Base-by-base conservation (phyloP, 169 alveolate species). In the Ichthyophthirius multifiliis region DNA sequence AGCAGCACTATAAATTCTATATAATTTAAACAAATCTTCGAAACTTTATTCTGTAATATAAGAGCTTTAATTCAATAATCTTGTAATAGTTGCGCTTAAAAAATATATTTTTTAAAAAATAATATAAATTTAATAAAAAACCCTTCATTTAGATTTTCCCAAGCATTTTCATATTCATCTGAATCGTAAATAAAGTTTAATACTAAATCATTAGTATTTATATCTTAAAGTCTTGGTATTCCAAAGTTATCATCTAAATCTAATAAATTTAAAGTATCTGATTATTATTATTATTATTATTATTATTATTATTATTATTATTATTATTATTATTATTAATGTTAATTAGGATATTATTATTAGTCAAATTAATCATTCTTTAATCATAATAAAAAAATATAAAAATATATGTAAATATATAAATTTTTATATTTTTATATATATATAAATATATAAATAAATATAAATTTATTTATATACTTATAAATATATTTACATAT, bases 1-100 rank as follows among this genome's bases (percentile, higher is more conserved):
- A 5, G 77, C 77, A 23, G 46, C 62, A 39, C 77, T 67, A 62
- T 67, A 67, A 23, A 67, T 67, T 67, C 77, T 67, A 20, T 67
- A 18, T 16, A 37, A 35, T 34, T 67, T 67, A 67, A 67, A 67
- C 30, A 67, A 67, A 6, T 39, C 63, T 34, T 67, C 77, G 0
- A 67, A 20, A 15, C 4, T 4, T 16, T 39, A 27, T 67, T 67
- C 77, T 34, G 77, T 67, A 37, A 67, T 16, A 15, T 39, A 13
- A 0, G 30, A 30, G 0, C 46, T 62, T 18, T 30, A 62, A 39
- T 67, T 67, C 3, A 67, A 27, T 27, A 67, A 34, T 67, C 64
- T 67, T 10, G 77, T 67, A 20, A 30, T 18, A 3, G 35, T 16
- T 4, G 77, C 77, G 10, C 77, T 67, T 5, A 9, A 9, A 12